Evolutionary conservation across 495 filamentous ascomycete species (phyloP).

Genomic region (Penicillium waksmanii): DNA sequence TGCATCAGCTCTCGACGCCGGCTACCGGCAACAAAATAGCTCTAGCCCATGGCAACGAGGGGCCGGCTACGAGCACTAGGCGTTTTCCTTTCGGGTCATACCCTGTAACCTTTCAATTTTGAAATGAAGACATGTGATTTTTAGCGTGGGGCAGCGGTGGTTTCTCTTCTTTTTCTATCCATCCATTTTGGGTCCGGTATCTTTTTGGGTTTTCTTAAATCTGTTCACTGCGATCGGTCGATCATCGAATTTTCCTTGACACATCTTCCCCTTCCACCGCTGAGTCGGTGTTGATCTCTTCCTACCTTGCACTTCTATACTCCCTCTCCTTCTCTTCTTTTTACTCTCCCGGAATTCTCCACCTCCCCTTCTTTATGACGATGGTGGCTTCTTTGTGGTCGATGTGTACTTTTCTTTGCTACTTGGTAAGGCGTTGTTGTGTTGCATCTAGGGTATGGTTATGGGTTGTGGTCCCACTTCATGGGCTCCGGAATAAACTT

Average conservation of each 20-base stretch:
- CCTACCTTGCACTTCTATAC: conserved; percentile 3
- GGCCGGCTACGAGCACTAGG: conserved; percentile 65
- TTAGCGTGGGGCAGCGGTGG: conserved; percentile 41
- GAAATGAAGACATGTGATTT: conserved; percentile 51
- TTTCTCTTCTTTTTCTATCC: conserved; percentile 34
- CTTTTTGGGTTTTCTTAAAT: conserved; percentile 19
- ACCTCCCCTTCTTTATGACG: conserved; percentile 8
- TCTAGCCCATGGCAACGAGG: conserved; percentile 69
- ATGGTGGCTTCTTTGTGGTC: conserved; percentile 9
- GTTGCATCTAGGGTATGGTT: conserved; percentile 42
- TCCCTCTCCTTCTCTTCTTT: conserved; percentile 18
- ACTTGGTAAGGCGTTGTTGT: conserved; percentile 40
- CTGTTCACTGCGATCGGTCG: conserved; percentile 11
- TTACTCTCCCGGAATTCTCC: conserved; percentile 2
- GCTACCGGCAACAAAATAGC: conserved; percentile 57
- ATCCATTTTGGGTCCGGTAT: conserved; percentile 22
- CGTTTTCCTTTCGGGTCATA: conserved; percentile 19
- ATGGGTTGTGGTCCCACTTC: conserved; percentile 33
- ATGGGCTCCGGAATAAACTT: conserved; percentile 27
- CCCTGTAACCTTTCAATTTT: conserved; percentile 26
- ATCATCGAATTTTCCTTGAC: conserved; percentile 15
- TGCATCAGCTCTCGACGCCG: conserved; percentile 29
- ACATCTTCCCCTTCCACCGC: conserved; percentile 14
- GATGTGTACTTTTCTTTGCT: conserved; percentile 31
- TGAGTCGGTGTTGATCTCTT: conserved; percentile 9